phyloP scores from a whole-genome alignment of 2,329 filamentous ascomycete species.

The Phoma herbarum region DNA sequence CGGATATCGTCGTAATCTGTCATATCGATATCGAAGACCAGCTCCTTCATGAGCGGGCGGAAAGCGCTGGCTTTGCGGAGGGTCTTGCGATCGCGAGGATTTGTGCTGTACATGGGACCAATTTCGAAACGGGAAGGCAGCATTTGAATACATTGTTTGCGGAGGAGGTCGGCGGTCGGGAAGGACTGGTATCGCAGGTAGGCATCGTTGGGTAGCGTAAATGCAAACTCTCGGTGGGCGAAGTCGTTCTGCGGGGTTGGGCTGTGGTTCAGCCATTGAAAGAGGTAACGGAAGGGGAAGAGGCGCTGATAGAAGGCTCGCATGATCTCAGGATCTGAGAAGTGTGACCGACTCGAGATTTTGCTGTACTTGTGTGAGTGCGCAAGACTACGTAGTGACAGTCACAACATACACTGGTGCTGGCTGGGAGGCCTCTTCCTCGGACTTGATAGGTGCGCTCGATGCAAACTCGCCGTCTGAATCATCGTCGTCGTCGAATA shows the following conservation, averaged over 20 bases:
- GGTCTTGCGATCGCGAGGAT: constrained; percentile 91
- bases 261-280: constrained; percentile 97
- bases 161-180: constrained; percentile 74
- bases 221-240: constrained; percentile 91
- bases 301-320: constrained; percentile 93
- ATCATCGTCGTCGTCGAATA: constrained; percentile 67
- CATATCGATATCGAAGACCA: constrained; percentile 99
- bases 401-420: constrained; percentile 49
- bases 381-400: background rate
- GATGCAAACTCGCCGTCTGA: constrained; percentile 67
- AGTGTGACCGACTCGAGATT: constrained; percentile 53
- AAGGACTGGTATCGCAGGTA: constrained; percentile 93
- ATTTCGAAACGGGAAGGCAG: constrained; percentile 97
- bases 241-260: constrained; percentile 88
- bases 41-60: constrained; percentile 86
- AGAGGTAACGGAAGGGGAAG: constrained; percentile 93
- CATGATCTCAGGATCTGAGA: constrained; percentile 83
- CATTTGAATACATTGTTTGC: constrained; percentile 87
- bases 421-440: constrained; percentile 52
- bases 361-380: constrained; percentile 38
- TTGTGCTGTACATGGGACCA: constrained; percentile 93
- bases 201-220: constrained; percentile 90
- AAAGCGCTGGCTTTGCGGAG: constrained; percentile 83
- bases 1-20: constrained; percentile 98
- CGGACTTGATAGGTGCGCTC: constrained; percentile 58